phyloP scores from a whole-genome alignment of 1,284 basidiomycete genomes.

The Rhodotorula sp. region DNA sequence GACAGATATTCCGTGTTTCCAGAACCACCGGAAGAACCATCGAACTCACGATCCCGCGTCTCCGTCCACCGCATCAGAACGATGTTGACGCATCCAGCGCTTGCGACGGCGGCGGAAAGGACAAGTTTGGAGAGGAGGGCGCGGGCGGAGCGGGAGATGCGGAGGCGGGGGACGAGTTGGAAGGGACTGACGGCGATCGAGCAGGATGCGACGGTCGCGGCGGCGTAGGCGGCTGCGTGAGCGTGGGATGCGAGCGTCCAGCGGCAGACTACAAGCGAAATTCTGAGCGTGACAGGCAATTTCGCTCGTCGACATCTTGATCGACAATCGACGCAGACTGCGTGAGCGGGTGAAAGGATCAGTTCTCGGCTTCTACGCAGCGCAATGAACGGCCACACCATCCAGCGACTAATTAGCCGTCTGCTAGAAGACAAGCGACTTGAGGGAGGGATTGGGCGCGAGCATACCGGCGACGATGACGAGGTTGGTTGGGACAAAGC shows the following conservation, averaged over 20 bases:
- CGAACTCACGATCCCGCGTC: slow-evolving; percentile 51
- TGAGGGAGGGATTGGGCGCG: slow-evolving; percentile 43
- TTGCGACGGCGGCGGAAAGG: slow-evolving; percentile 57
- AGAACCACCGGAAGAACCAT: neutral
- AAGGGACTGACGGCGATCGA: slow-evolving; percentile 56
- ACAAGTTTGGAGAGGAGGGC: slow-evolving; percentile 53
- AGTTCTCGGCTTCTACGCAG: neutral
- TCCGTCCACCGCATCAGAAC: slow-evolving; percentile 59
- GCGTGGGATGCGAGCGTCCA: neutral
- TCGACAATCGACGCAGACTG: slow-evolving; percentile 45
- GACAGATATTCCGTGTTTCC: too few species aligned
- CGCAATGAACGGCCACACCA: slow-evolving; percentile 13
- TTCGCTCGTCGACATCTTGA: slow-evolving; percentile 41
- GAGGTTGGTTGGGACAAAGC: slow-evolving; percentile 59
- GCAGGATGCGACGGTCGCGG: slow-evolving; percentile 56
- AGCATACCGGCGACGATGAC: slow-evolving; percentile 51
- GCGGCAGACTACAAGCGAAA: too few species aligned
- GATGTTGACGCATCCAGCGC: slow-evolving; percentile 56
- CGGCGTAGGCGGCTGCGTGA: slow-evolving; percentile 51
- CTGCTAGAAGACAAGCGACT: slow-evolving; percentile 55
- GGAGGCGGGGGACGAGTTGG: slow-evolving; percentile 53
- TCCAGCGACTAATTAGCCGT: slow-evolving; percentile 58
- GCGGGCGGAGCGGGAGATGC: slow-evolving; percentile 44
- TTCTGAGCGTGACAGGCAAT: slow-evolving; percentile 33
- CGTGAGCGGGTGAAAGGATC: too few species aligned